Percentiles rank a stretch among this genome's conserved stretches.
Evolutionary conservation across 2,329 filamentous ascomycete genomes (phyloP).

Genomic region (Penicillium verrucosum): DNA sequence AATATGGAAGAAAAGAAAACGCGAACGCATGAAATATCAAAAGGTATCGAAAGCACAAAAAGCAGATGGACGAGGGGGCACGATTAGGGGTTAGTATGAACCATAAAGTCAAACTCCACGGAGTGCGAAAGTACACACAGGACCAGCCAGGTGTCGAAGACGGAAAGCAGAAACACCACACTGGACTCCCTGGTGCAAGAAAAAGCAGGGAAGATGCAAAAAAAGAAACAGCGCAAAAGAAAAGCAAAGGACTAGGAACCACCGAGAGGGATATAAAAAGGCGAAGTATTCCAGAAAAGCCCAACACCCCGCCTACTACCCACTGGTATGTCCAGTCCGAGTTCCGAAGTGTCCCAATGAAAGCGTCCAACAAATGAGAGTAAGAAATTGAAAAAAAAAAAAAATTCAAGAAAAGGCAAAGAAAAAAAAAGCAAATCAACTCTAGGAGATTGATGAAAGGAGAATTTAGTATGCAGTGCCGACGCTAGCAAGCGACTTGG

Average conservation of each 20-base stretch:
- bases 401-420: constrained; percentile 23
- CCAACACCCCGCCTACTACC: constrained; percentile 33
- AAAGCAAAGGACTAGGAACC: constrained; percentile 31
- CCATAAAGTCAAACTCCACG: constrained; percentile 36
- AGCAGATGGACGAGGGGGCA: constrained; percentile 30
- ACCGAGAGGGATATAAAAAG: constrained; percentile 32
- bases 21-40: constrained; percentile 21
- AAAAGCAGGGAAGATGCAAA: constrained; percentile 34
- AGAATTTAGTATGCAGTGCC: constrained; percentile 41
- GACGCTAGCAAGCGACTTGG: constrained; percentile 44
- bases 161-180: constrained; percentile 41
- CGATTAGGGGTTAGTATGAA: constrained; percentile 35
- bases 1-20: constrained; percentile 11
- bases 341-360: constrained; percentile 43
- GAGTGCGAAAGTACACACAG: constrained; percentile 45
- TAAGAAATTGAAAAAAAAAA: constrained; percentile 22
- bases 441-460: constrained; percentile 18
- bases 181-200: constrained; percentile 44
- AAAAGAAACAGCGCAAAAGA: constrained; percentile 19
- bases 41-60: constrained; percentile 35
- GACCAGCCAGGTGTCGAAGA: constrained; percentile 46
- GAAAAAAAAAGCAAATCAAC: constrained; percentile 18
- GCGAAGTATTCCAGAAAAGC: constrained; percentile 30
- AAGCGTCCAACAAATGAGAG: constrained; percentile 36
- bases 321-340: constrained; percentile 35